Base-by-base conservation (phyloP, 352 stramenopile genomes). In the Phytophthora fragariaefolia region DNA sequence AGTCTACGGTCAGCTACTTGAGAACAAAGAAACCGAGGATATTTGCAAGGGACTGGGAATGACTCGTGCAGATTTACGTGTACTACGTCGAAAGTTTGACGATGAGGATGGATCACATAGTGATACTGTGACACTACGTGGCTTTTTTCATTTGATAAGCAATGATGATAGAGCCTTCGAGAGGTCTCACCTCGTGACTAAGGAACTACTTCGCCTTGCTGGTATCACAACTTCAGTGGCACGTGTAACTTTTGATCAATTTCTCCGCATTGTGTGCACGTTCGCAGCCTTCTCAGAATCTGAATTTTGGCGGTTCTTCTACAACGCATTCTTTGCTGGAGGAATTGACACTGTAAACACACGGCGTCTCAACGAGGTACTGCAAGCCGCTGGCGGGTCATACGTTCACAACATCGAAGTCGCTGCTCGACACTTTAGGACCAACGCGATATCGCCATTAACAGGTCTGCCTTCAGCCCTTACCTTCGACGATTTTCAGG, bases 61-160 rank as follows among this genome's bases (percentile, higher is more conserved):
- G 71, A 52, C 47, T 8, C 53, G 34, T 1, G 58, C 67, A 12
- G 73, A 86, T 30, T 55, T 86, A 9, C 70, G 56, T 22, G 48
- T 69, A 4, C 58, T 86, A 15, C 66, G 66, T 6, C 73, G 61
- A 6, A 66, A 76, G 17, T 86, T 84, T 40, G 73, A 79, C 22
- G 71, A 77, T 18, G 76, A 82, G 40, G 73, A 86, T 53, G 58
- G 51, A 0, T 55, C 47, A 17, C 24, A 58, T 36, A 81, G 72
- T 23, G 71, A 83, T 42, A 70, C 59, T 0, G 78, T 83, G 38
- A 85, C 73, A 20, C 56, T 81, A 20, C 59, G 70, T 3, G 55
- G 64, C 12, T 84, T 90, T 60, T 89, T 90, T 58, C 84, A 78
- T 51, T 58, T 91, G n/a, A 80, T 91, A n/a, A n/a, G n/a, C 17